phyloP scores from a whole-genome alignment of 1,139 yeast species.

The Spathaspora sp. region DNA sequence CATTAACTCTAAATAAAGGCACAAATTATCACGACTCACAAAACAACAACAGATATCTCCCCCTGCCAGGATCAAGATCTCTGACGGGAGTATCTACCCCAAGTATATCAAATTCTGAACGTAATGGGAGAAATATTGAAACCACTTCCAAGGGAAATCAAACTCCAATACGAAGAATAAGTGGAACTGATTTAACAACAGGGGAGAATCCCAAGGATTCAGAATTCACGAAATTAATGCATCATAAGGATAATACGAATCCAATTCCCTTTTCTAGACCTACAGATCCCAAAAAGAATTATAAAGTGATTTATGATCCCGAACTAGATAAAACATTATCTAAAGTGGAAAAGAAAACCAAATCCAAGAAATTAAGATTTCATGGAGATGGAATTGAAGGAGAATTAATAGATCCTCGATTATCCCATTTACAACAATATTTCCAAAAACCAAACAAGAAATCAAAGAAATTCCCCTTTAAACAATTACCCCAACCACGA shows the following conservation, averaged over 20 bases:
- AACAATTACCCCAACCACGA: slow-evolving; percentile 52
- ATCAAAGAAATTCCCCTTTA: slow-evolving; percentile 45
- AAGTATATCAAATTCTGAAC: slow-evolving; percentile 2
- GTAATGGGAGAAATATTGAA: background rate
- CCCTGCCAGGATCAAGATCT: background rate
- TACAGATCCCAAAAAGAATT: slow-evolving; percentile 30
- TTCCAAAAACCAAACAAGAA: slow-evolving; percentile 42
- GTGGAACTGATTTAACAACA: slow-evolving; percentile 33
- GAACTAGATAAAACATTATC: slow-evolving; percentile 36
- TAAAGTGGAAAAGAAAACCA: slow-evolving; percentile 36
- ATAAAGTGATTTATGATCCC: slow-evolving; percentile 58
- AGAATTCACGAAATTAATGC: slow-evolving; percentile 29
- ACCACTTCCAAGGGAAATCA: background rate
- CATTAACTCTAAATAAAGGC: slow-evolving; percentile 9
- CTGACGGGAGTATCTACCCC: slow-evolving; percentile 1
- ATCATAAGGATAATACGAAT: slow-evolving; percentile 27
- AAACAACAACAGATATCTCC: slow-evolving; percentile 2
- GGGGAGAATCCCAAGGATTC: slow-evolving; percentile 35
- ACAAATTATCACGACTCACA: slow-evolving; percentile 11
- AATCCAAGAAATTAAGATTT: slow-evolving; percentile 36
- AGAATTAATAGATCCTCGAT: slow-evolving; percentile 36
- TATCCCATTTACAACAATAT: slow-evolving; percentile 27
- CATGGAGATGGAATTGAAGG: slow-evolving; percentile 29
- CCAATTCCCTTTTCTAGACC: slow-evolving; percentile 14
- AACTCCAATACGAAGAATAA: slow-evolving; percentile 1